Base-by-base conservation (phyloP, 345 rosid genomes). In the Gossypium thurberi region DNA sequence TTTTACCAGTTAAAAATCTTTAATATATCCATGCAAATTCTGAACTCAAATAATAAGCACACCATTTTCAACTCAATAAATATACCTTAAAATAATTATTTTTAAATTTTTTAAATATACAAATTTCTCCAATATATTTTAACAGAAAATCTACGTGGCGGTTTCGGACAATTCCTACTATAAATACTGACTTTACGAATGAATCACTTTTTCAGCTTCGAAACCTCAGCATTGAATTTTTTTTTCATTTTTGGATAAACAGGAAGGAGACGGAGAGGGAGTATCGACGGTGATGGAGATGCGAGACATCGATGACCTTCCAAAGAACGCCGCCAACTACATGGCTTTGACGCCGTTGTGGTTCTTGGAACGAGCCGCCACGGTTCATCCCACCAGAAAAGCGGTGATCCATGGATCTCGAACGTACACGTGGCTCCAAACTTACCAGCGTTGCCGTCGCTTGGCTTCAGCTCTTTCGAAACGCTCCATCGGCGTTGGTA, bases 351-450 rank as follows among this genome's bases (percentile, higher is more conserved):
- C 98, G 58, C 98, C 98, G 23, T 85, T 94, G 1, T 88, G 93
- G 91, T 90, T 94, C 76, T 74, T 94, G 13, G 91, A 90, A 17
- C 85, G 98, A 61, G 98, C 98, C 0, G 98, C 98, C 14, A 61
- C 80, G 0, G 87, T 94, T 60, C 94, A 92, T 65, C 99, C 97
- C 0, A n/a, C 72, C 40, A 83, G 96, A 65, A 78, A 55, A 18
- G 88, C 99, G 10, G 52, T 95, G 53, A 65, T 95, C 77, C 94
- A 90, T 40, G 94, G 89, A 79, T 83, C 97, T 3, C 51, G 64
- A 1, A 68, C 76, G 21, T 91, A 86, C 90, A 90, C 97, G 10
- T 91, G 99, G 99, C 88, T 70, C 4, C 86, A 89, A 56, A 95
- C 96, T 23, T 88, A 90, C 76, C 78, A 64, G 18, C 95, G 99